phyloP scores from a whole-genome alignment of 495 filamentous ascomycete genomes.

The Penicillium atrosanguineum region DNA sequence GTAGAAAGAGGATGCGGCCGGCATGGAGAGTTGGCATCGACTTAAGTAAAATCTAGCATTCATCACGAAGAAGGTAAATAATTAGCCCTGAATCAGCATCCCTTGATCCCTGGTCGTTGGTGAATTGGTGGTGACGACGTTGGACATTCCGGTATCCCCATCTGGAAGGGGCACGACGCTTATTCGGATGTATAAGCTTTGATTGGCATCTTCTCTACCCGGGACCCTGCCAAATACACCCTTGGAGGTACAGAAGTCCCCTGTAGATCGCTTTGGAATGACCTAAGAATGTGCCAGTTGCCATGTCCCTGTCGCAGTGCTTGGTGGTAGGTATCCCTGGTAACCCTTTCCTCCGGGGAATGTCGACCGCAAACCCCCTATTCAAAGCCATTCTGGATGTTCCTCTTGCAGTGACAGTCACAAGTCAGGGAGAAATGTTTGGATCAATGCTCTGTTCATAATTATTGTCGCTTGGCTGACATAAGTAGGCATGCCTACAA shows the following conservation, averaged over 20 bases:
- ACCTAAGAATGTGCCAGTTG: constrained; percentile 25
- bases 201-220: constrained; percentile 10
- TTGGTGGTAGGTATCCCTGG: constrained; percentile 16
- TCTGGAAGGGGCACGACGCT: not conserved
- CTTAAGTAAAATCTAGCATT: constrained; percentile 16
- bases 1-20: not conserved
- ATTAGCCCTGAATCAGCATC: constrained; percentile 9
- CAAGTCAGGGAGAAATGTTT: not conserved
- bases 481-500: not conserved
- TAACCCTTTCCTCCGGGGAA: constrained; percentile 22
- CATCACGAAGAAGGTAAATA: constrained; percentile 13
- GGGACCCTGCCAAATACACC: not conserved
- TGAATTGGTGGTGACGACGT: constrained; percentile 16
- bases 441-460: no score
- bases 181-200: constrained; percentile 12
- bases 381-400: not conserved
- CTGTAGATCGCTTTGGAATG: constrained; percentile 24
- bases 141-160: constrained; percentile 17
- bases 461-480: not conserved
- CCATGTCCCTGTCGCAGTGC: constrained; percentile 8
- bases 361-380: not conserved
- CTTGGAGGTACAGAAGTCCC: not conserved
- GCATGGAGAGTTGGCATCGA: not conserved
- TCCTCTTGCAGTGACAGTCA: not conserved
- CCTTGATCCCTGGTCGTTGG: constrained; percentile 16